Conservation (phyloP, 2,329 filamentous ascomycete species). For the Cladophialophora bantiana region DNA sequence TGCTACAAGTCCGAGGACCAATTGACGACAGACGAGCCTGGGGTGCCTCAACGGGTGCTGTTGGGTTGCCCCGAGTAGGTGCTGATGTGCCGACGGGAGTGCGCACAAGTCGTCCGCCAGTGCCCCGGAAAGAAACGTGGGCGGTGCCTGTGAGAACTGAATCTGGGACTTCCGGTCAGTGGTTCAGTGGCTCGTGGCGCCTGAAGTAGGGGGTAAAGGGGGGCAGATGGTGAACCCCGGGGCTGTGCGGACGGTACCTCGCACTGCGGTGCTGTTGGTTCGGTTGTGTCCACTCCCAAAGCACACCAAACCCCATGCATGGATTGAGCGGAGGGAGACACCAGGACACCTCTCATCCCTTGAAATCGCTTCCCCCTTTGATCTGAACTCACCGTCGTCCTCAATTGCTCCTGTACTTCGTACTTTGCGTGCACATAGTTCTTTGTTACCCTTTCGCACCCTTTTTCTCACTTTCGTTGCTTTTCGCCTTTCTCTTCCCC, state of each 20-base stretch:
- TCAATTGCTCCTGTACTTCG: background rate
- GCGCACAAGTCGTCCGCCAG: background rate
- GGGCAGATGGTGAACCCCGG: too few relatives aligned
- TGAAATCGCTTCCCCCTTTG: constrained; percentile 7
- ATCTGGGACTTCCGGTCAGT: background rate
- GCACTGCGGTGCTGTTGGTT: too few relatives aligned
- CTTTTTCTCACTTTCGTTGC: constrained; percentile 1
- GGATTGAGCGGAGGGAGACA: background rate
- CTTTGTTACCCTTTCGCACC: background rate
- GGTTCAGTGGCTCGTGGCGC: background rate
- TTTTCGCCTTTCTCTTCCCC: constrained; percentile 19
- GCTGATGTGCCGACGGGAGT: background rate
- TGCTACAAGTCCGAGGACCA: constrained; percentile 20
- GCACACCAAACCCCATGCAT: background rate
- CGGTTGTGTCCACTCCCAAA: background rate
- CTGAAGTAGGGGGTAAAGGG: background rate
- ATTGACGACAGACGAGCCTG: constrained; percentile 5
- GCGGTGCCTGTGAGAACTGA: constrained; percentile 17
- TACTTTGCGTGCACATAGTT: constrained; percentile 2
- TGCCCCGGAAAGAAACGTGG: constrained; percentile 5
- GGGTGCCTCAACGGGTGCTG: background rate
- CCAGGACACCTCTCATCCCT: background rate
- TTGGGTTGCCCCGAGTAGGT: background rate
- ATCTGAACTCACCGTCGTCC: constrained; percentile 8
- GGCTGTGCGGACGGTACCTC: too few relatives aligned